Conservation (phyloP, 371 early-diverging fungal genomes). For the Fennellomyces sp. region DNA sequence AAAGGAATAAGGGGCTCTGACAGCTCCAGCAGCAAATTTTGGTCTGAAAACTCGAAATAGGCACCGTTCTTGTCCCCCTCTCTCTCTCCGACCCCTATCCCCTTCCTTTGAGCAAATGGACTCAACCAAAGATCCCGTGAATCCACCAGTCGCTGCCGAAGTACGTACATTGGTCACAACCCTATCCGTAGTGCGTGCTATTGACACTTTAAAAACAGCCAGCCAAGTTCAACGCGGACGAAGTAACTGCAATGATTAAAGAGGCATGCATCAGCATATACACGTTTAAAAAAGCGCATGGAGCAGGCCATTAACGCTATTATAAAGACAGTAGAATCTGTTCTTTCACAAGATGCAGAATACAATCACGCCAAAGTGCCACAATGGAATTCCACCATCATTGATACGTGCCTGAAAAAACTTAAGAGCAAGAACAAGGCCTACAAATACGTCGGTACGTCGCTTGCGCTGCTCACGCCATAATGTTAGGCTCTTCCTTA, state of each 20-base stretch:
- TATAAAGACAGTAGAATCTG: constrained; percentile 59
- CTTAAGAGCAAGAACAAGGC: constrained; percentile 66
- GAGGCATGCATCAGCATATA: constrained; percentile 11
- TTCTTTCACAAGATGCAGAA: constrained; percentile 63
- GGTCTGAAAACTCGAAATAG: too few relatives aligned
- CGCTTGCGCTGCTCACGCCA: not conserved
- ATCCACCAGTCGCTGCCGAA: too few relatives aligned
- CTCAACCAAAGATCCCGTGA: too few relatives aligned
- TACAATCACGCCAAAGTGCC: constrained; percentile 73
- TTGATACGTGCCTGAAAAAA: constrained; percentile 67
- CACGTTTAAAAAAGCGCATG: not conserved
- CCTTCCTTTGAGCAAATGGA: too few relatives aligned
- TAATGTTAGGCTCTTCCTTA: not conserved
- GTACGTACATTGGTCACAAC: too few relatives aligned
- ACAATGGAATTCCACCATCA: constrained; percentile 70
- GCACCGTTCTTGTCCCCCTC: too few relatives aligned
- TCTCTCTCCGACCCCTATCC: too few relatives aligned
- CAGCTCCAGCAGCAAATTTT: too few relatives aligned
- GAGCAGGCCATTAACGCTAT: not conserved
- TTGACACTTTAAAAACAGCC: too few relatives aligned
- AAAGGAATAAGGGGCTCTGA: too few relatives aligned
- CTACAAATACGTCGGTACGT: constrained; percentile 76
- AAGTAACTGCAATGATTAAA: constrained; percentile 16
- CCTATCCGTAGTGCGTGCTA: too few relatives aligned
- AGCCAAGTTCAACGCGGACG: constrained; percentile 16